Evolutionary conservation across 2,329 filamentous ascomycete species (phyloP), one percentile per base, ranked within the genome.

Genomic region (Venturia asperata): DNA sequence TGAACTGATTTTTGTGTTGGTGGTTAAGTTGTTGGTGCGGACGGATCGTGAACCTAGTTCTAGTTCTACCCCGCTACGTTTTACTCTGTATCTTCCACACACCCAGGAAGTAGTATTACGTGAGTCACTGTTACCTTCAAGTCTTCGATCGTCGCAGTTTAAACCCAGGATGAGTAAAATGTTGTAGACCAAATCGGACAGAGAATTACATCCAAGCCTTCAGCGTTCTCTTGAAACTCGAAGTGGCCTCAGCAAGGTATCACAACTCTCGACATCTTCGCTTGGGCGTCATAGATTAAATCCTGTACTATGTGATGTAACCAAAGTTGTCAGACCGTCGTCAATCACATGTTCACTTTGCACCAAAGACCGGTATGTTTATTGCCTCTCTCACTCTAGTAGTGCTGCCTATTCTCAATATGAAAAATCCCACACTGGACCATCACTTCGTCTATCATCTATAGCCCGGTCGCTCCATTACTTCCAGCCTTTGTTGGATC

Each of bases 401-500:
- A n/a, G 4, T 7, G 30, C 19, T 37, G 17, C 19, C 47, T 21
- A n/a, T 24, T 9, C 27, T n/a, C 30, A 37, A 37, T 15, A 37
- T 39, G 10, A 34, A n/a, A 9, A 37, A 10, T n/a, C 52, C 30
- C 30, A 9, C 19, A n/a, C 27, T n/a, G 30, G 17, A 19, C 15
- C 52, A 37, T 10, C 30, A 37, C 24, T 34, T 17, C 27, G 17
- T 58, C 30, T 52, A 30, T 27, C 5, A 13, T 52, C 47, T 58
- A 58, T n/a, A 6, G 7, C 15, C 52, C 52, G 37, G 52, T 37
- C 15, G 52, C 52, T 58, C 52, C 52, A 17, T 58, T 58, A 7
- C 52, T 19, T 6, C 1, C 30, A 37, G 60, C 42, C 60, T 43
- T 61, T 39, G 39, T 17, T 27, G 81, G 79, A 42, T 77, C 77